Evolutionary conservation across 2,329 filamentous ascomycete genomes (phyloP).

Genomic region (Exophiala calicioides): DNA sequence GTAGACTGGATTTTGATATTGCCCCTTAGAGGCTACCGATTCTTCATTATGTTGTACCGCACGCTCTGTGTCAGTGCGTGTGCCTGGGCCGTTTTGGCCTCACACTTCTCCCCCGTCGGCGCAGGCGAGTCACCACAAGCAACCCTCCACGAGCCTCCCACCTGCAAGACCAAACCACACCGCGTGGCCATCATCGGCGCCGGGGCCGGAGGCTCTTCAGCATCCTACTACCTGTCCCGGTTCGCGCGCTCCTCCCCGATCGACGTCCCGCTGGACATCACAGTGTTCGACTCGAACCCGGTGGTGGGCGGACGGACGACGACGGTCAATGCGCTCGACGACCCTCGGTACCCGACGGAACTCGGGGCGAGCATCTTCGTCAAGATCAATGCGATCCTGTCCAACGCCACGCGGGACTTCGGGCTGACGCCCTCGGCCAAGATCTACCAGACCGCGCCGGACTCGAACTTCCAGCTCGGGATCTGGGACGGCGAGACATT

Average conservation of each 20-base stretch:
- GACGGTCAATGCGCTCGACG: conserved; percentile 74
- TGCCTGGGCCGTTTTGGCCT: neutral
- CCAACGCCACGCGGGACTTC: conserved; percentile 70
- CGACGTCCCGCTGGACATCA: conserved; percentile 71
- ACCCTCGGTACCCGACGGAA: conserved; percentile 71
- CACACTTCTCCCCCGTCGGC: conserved; percentile 1
- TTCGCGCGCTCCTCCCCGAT: conserved; percentile 62
- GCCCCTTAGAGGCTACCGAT: conserved; percentile 8
- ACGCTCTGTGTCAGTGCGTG: neutral
- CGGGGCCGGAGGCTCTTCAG: conserved; percentile 81
- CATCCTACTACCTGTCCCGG: conserved; percentile 77
- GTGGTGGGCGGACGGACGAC: conserved; percentile 84
- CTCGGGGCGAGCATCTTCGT: conserved; percentile 93
- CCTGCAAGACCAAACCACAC: conserved; percentile 10
- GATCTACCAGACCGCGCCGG: conserved; percentile 49
- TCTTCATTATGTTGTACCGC: conserved; percentile 7
- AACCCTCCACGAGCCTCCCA: conserved; percentile 7
- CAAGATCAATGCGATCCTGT: conserved; percentile 76
- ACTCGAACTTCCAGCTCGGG: conserved; percentile 59
- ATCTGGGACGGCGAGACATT: conserved; percentile 83
- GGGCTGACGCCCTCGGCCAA: conserved; percentile 61
- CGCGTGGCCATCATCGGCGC: conserved; percentile 58
- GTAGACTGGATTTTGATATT: neutral
- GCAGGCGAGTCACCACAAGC: conserved; percentile 7
- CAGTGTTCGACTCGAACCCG: conserved; percentile 77